Base-by-base conservation (phyloP, 176 grass and related monocot species). In the Dendrocalamus sinicus region DNA sequence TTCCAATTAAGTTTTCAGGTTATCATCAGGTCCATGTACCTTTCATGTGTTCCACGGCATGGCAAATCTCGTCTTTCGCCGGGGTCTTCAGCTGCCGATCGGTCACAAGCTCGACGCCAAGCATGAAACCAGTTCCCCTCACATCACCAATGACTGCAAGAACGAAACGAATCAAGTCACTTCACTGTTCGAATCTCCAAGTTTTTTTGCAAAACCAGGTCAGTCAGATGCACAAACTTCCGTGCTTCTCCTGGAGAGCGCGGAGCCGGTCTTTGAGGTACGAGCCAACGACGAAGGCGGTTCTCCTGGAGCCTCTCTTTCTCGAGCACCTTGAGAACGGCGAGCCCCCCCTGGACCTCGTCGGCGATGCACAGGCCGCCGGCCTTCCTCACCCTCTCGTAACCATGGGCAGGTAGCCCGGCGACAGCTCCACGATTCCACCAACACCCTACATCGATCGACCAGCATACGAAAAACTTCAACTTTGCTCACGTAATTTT, bases 361-460 rank as follows among this genome's bases (percentile, higher is more conserved):
- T 98, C 96, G 45, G 96, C 96, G 84, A 98, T 96, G 89, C 92
- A 96, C 47, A 98, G 92, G 7, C 96, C 96, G 24, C 93, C 96
- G 4, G 93, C 93, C 20, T 94, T 86, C 65, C 88, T 87, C 13
- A 98, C 86, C 3, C 6, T 81, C 24, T 95, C 81, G 82, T 98
- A 96, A 74, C 96, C 65, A 92, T 69, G 13, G 96, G 91, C 73
- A 98, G 79, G 84, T 98, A 98, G 20, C 91, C 96, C 39, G 91
- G 93, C 32, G 96, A 72, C 45, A 94, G 72, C 83, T 98, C 96
- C 35, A 95, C 93, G 78, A 98, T 94, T 65, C 96, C 96, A 12
- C 96, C 96, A 0, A 98, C 96, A 1, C 96, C 96, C 96, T 98
- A 85, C 35, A 35, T 46, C 3, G 53, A 72, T 64, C n/a, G n/a